Base-by-base conservation (phyloP, 1,284 basidiomycete species). In the Grifola frondosa region DNA sequence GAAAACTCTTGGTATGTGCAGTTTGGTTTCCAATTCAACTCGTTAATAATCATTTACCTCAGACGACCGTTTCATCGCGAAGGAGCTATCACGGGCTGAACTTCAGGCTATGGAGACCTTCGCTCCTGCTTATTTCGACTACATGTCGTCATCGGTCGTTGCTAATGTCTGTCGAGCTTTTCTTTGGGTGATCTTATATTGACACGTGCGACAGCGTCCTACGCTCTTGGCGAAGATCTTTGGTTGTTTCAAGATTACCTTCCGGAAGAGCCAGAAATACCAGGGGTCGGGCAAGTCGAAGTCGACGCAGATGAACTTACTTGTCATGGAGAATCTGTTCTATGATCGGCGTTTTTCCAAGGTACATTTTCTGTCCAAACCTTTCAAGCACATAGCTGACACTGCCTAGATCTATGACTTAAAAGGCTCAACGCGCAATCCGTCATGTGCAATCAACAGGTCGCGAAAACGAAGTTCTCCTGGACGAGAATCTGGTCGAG, bases 31-130 rank as follows among this genome's bases (percentile, higher is more conserved):
- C 4, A 22, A n/a, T 15, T 4, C 13, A 21, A 2, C 28, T 26
- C 21, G 41, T 28, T 15, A 40, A 41, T 42, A 41, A 35, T 47
- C 13, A 12, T 48, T 28, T 10, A 44, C 37, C 29, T 56, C n/a
- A 91, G 97, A 99, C 63, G 94, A 98, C 62, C 91, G 97, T 4
- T 96, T 99, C 71, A 95, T 99, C 53, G 92, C 97, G 35, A 99
- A 99, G 62, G 96, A 97, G 60, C 80, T 99, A 23, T 97, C 94
- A 1, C 79, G 84, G 43, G 77, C 90, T 29, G 97, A 99, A 64
- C 75, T 98, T 57, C 92, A 97, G 60, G 90, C 91, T 0, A 91
- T 99, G 79, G 91, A 95, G 57, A 93, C 90, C 6, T 99, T 99
- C 67, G 97, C 94, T 7, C 96, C 96, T 0, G 88, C 91, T 3